phyloP scores from a whole-genome alignment of 2,329 filamentous ascomycete species.

The Fusarium tuaranense region DNA sequence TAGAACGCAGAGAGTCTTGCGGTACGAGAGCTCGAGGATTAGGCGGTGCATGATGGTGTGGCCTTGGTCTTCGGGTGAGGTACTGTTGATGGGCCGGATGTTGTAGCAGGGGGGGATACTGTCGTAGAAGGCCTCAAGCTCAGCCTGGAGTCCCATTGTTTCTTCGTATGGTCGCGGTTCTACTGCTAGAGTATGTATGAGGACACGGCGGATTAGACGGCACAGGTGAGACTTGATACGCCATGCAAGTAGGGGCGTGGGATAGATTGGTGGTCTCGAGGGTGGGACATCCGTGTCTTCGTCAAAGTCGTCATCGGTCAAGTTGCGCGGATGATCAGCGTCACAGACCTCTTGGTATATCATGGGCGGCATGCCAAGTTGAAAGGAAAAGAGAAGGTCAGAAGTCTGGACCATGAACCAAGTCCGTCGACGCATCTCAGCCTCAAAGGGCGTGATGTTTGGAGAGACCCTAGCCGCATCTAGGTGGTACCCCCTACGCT shows the following conservation, averaged over 20 bases:
- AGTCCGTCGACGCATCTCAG: conserved; percentile 62
- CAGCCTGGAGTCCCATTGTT: conserved; percentile 52
- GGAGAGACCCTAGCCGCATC: conserved; percentile 56
- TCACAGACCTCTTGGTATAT: conserved; percentile 61
- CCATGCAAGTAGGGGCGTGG: conserved; percentile 57
- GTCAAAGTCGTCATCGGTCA: conserved; percentile 64
- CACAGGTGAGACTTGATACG: conserved; percentile 58
- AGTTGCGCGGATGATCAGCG: conserved; percentile 58
- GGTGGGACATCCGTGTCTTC: conserved; percentile 58
- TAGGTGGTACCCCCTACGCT: conserved; percentile 65
- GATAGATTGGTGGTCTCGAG: conserved; percentile 56
- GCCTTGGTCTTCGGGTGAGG: conserved; percentile 57
- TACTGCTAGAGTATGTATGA: conserved; percentile 55
- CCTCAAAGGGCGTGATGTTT: conserved; percentile 60
- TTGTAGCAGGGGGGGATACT: conserved; percentile 55
- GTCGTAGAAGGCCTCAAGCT: conserved; percentile 52
- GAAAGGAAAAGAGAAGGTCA: conserved; percentile 62
- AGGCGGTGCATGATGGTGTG: conserved; percentile 61
- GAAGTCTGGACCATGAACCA: conserved; percentile 62
- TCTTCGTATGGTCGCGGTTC: conserved; percentile 51
- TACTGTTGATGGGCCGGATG: conserved; percentile 55
- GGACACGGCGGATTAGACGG: conserved; percentile 57
- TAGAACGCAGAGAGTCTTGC: conserved; percentile 62
- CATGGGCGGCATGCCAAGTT: conserved; percentile 65
- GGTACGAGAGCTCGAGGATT: conserved; percentile 61